Base-by-base conservation (phyloP, 2,329 filamentous ascomycete species). In the Mycocentrospora acerina region DNA sequence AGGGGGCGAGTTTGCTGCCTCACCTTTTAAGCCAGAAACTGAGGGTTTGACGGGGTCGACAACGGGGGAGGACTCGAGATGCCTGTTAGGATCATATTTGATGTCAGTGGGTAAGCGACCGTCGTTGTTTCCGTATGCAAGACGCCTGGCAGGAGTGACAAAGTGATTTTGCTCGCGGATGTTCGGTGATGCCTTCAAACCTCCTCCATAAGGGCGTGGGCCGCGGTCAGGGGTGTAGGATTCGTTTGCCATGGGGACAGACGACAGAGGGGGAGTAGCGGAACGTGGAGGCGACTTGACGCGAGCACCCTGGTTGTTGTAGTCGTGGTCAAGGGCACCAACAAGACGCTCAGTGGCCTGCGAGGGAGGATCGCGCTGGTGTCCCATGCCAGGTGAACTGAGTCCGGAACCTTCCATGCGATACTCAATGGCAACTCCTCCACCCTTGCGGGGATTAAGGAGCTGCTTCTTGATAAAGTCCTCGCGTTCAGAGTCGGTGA, bases 401-500 rank as follows among this genome's bases (percentile, higher is more conserved):
- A 85, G 85, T 6, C 80, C 82, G 7, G 83, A 86, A 17, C 83
- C 86, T 41, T 82, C 82, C 44, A 60, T 48, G 40, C 52, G 64
- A 29, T 51, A 49, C 14, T 52, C 56, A 32, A 60, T 50, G 17
- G 51, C 42, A 19, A 57, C 46, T 1, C 56, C 57, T 28, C 57
- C 56, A 34, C 55, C 62, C 56, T 64, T 72, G 58, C 72, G 67
- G 30, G 70, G 69, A 30, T 59, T 62, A n/a, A 66, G 69, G 53
- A 75, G 68, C 33, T 72, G 71, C 53, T 86, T 88, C 63, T 86
- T 86, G 43, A 89, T 79, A 75, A 96, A 95, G 36, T 95, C 91
- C 13, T 96, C 88, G 32, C 86, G 83, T 50, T 85, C 80, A 48
- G 94, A 88, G 1, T 87, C 79, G 4, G 88, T 83, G 59, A 98